These are phyloP conservation scores for Quercus glauca DNA, from an alignment of 306 rosid genomes.

Conservation along the genomic window DNA sequence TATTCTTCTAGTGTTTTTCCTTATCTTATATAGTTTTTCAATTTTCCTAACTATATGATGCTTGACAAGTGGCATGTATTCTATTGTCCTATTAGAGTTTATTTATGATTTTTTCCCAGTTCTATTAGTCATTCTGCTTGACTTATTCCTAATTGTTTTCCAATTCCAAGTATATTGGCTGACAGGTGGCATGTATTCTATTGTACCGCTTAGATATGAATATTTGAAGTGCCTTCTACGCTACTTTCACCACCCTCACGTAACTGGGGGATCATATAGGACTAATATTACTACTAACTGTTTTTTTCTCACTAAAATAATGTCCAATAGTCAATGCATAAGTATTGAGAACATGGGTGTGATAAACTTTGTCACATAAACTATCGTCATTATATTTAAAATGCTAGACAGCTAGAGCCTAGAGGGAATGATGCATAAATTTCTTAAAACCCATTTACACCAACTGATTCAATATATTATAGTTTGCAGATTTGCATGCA, in stretches of 20 bases:
- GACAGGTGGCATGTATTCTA: neutral
- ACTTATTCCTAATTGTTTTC: neutral
- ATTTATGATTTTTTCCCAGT: neutral
- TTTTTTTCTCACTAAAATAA: neutral
- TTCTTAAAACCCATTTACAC: neutral
- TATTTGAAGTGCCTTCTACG: neutral
- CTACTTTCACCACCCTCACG: neutral
- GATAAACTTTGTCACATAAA: neutral
- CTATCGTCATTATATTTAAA: neutral
- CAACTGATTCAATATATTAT: neutral
- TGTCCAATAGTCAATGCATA: neutral
- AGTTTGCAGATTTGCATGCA: neutral
- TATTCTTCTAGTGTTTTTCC: no score
- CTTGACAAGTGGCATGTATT: neutral
- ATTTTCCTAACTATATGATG: no score
- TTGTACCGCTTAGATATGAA: slow-evolving; percentile 4
- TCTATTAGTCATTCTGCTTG: neutral
- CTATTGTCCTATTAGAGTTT: neutral
- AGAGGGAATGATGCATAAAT: neutral
- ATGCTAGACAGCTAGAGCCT: neutral
- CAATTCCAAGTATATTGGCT: neutral
- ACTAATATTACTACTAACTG: neutral
- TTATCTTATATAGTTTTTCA: no score
- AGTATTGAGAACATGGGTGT: neutral
- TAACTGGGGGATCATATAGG: neutral